Base-by-base conservation (phyloP, 1,284 basidiomycete species). In the Stereum hirsutum region DNA sequence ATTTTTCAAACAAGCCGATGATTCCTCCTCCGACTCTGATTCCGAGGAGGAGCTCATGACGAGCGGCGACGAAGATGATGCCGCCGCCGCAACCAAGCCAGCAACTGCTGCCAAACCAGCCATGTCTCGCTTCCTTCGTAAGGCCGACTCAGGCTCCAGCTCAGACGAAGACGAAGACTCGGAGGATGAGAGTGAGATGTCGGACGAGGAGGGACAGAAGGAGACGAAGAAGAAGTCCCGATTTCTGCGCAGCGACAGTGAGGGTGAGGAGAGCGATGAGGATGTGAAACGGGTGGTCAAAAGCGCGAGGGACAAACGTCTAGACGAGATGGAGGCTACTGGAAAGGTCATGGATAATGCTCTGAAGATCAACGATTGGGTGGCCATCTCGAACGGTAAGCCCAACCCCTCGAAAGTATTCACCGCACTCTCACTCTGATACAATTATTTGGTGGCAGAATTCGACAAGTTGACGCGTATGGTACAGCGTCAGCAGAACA, bases 331-430 rank as follows among this genome's bases (percentile, higher is more conserved):
- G 75, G 89, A 90, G 63, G 78, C 79, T 2, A 86, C 86, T 10
- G 89, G 91, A 42, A 91, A 88, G 66, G 74, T 72, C 40, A 95
- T 99, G 66, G 90, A 96, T 45, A 99, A 99, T 62, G 93, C 87
- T 21, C 72, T 92, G 54, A 95, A 93, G 70, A 95, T 94, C 56
- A 92, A 90, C 54, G 93, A 99, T 67, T 99, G 96, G 96, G 84
- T 86, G 19, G 83, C 82, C 27, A 96, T 94, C 55, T 89, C 85
- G 35, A 84, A 79, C 53, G 92, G 92, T 92, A 52, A 43, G 69
- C 60, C 34, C 36, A 23, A 40, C 43, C 24, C 25, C n/a, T 31
- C 17, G n/a, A n/a, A n/a, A n/a, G n/a, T n/a, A n/a, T n/a, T n/a
- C n/a, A n/a, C n/a, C n/a, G n/a, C n/a, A n/a, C n/a, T n/a, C n/a